Conservation (phyloP, 2,329 filamentous ascomycete species). For the Cladosporium sp. region DNA sequence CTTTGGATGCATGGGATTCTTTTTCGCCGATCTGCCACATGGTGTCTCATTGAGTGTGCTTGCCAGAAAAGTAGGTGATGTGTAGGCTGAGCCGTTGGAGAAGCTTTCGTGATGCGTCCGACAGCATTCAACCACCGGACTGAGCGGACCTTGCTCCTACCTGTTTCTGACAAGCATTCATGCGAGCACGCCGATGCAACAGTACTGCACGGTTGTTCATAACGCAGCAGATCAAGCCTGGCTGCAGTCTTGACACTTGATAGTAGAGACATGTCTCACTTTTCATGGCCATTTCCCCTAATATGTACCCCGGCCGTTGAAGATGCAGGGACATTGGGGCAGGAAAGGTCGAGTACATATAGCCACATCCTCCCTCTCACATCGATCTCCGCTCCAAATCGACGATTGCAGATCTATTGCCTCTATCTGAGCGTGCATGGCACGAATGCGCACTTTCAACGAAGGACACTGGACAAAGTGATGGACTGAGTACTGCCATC, state of each 20-base stretch:
- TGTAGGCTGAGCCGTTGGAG: no score
- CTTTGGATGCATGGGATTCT: not conserved
- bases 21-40: not conserved
- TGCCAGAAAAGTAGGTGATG: not conserved
- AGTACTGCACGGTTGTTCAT: not conserved
- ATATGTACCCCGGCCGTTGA: not conserved
- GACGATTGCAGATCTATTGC: slow-evolving; percentile 11
- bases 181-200: not conserved
- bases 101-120: not conserved
- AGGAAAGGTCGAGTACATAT: slow-evolving; percentile 1
- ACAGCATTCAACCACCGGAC: not conserved
- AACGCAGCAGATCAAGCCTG: not conserved
- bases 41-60: not conserved
- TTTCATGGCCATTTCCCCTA: not conserved
- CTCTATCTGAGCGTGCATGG: not conserved
- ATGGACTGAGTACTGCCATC: no score
- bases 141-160: not conserved
- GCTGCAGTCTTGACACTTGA: not conserved
- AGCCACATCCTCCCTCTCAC: not conserved
- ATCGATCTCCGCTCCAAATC: not conserved
- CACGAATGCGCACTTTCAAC: no score
- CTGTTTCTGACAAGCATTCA: not conserved
- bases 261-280: slow-evolving; percentile 1
- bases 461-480: no score
- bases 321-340: not conserved